Evolutionary conservation across 164 flowering plant genomes (phyloP), one percentile per base, ranked within the genome.

Genomic region (Paratinospora sagittata): DNA sequence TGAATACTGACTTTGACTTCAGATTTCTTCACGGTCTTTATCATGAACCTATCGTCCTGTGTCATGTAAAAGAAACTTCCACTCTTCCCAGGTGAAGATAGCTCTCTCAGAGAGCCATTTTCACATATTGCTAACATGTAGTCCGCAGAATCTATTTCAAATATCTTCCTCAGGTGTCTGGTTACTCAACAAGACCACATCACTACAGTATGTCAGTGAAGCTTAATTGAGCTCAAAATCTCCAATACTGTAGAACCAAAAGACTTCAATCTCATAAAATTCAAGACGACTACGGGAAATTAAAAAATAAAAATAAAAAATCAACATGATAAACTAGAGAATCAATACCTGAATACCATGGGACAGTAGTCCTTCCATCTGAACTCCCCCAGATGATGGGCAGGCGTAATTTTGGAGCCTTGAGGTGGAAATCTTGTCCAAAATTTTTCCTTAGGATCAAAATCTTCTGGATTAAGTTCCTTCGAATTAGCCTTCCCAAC

Each of bases 61-160:
- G 97, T 90, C 16, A 91, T 73, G 80, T 89, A 91, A 78, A 91
- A 91, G 78, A 83, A 81, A 76, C 97, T 88, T 71, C 97, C 95
- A 85, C 97, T 91, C 79, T 91, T 91, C 43, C 97, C 97, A 0
- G 97, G 97, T 19, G 97, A 91, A 27, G 97, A 88, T 37, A 91
- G 85, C 83, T 88, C 95, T 36, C 93, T 81, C 7, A 91, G 87
- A 16, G 97, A 90, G 78, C 87, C 95, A 82, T 86, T 82, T 6
- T 93, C 97, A 67, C 97, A 91, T 57, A 91, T 91, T 60, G 95
- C 90, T 66, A 90, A 70, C 97, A 90, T 90, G 72, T 91, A 91
- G 78, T 91, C 92, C 10, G 92, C 93, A n/a, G 95, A 84, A 84
- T 91, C 95, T 14, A 91, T 85, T 72, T 82, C 86, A 75, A 90